Evolutionary conservation across 371 early-diverging fungal genomes (phyloP).

Genomic region (Mortierella sp.): DNA sequence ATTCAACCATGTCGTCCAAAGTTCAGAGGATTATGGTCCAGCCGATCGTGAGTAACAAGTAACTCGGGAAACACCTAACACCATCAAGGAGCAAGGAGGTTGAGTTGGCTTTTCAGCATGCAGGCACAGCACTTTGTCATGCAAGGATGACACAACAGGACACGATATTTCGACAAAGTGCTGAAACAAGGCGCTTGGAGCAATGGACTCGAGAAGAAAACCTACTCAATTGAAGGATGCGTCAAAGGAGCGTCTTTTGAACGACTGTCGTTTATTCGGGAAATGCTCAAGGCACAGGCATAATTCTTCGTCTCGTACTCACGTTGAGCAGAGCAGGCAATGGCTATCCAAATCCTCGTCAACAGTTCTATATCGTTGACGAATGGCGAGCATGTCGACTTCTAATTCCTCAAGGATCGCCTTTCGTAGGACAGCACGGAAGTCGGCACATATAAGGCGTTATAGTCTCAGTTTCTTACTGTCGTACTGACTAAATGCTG

Average conservation of each 20-base stretch:
- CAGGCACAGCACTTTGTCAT: neutral
- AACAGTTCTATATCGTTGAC: neutral
- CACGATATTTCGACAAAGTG: neutral
- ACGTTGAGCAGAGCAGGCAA: neutral
- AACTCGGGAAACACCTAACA: neutral
- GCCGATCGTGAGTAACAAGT: conserved; percentile 87
- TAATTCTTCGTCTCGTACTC: neutral
- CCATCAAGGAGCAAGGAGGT: neutral
- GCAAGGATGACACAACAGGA: conserved; percentile 1
- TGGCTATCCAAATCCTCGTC: neutral
- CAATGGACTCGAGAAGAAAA: too few species aligned
- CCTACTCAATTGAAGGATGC: neutral
- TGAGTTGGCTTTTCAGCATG: neutral
- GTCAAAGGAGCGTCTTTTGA: neutral
- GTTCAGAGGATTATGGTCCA: conserved; percentile 97
- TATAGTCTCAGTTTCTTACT: neutral
- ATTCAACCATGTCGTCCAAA: conserved; percentile 79
- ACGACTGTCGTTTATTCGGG: neutral
- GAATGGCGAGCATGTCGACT: too few species aligned
- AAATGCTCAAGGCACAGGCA: too few species aligned
- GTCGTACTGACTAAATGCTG: neutral
- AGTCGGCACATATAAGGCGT: neutral
- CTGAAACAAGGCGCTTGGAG: neutral
- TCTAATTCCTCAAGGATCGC: neutral
- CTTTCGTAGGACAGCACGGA: neutral